Percentiles rank a stretch among this genome's conserved stretches.
Evolutionary conservation across 2,329 filamentous ascomycete genomes (phyloP).

Genomic region (Blastomyces gilchristii): DNA sequence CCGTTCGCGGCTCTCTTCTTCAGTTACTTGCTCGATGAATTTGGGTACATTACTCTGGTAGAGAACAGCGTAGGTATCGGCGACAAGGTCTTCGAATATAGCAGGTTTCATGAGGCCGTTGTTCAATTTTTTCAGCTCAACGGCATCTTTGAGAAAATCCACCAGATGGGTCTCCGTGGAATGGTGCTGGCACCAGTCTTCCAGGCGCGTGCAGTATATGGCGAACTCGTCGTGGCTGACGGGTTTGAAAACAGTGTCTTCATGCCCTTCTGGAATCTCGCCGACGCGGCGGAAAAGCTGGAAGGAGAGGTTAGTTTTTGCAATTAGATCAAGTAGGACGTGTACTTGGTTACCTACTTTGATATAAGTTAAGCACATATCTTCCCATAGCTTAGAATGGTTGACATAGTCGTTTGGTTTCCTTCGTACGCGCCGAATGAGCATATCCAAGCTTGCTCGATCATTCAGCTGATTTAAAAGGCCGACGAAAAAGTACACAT

Average conservation of each 20-base stretch:
- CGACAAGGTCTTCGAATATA: slow-evolving; percentile 85
- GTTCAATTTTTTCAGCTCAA: slow-evolving; percentile 70
- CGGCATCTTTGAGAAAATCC: slow-evolving; percentile 54
- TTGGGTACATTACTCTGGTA: slow-evolving; percentile 32
- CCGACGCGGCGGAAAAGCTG: slow-evolving; percentile 48
- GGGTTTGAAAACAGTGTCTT: slow-evolving; percentile 55
- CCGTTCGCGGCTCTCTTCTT: slow-evolving; percentile 38
- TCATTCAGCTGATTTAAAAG: slow-evolving; percentile 67
- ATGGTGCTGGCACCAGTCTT: slow-evolving; percentile 47
- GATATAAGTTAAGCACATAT: slow-evolving; percentile 49
- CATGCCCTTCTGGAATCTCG: slow-evolving; percentile 49
- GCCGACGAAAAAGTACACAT: slow-evolving; percentile 69
- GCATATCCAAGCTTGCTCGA: slow-evolving; percentile 61
- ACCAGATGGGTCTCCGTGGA: slow-evolving; percentile 41
- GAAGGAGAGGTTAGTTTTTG: slow-evolving; percentile 22
- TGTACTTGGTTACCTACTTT: slow-evolving; percentile 26
- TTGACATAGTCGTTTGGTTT: slow-evolving; percentile 66
- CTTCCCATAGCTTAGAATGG: slow-evolving; percentile 53
- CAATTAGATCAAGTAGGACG: slow-evolving; percentile 16
- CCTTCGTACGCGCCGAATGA: slow-evolving; percentile 69
- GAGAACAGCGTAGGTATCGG: slow-evolving; percentile 67
- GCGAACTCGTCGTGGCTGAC: slow-evolving; percentile 57
- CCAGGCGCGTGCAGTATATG: slow-evolving; percentile 48
- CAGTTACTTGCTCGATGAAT: slow-evolving; percentile 31
- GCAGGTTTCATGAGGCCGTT: slow-evolving; percentile 75